phyloP scores from a whole-genome alignment of 371 early-diverging fungal genomes.

The Sanchytrium tribonematis region DNA sequence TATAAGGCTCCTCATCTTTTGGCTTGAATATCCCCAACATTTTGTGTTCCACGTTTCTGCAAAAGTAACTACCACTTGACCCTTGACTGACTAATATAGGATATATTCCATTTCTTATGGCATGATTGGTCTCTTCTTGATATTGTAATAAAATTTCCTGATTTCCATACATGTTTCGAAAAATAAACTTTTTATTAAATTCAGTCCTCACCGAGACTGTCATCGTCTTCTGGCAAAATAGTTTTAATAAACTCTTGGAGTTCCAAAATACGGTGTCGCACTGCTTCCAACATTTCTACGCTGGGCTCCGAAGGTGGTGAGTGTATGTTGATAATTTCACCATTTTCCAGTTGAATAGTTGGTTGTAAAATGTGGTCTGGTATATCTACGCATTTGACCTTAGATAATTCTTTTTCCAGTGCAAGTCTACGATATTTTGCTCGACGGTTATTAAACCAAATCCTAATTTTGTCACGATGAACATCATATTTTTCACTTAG shows the following conservation, averaged over 20 bases:
- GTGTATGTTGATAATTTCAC: not conserved
- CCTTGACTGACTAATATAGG: too few species aligned
- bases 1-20: slow-evolving; percentile 77
- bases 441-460: not conserved
- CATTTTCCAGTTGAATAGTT: not conserved
- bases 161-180: too few species aligned
- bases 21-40: slow-evolving; percentile 75
- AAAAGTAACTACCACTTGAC: slow-evolving; percentile 68
- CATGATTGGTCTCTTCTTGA: too few species aligned
- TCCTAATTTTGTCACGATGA: not conserved
- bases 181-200: not conserved
- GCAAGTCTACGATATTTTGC: not conserved
- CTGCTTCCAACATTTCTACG: not conserved
- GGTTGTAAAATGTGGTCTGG: not conserved
- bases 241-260: not conserved
- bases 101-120: too few species aligned
- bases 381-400: not conserved
- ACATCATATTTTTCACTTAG: not conserved
- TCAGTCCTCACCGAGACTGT: not conserved
- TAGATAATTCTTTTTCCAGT: not conserved
- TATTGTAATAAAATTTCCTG: too few species aligned
- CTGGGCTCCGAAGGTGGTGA: not conserved
- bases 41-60: slow-evolving; percentile 30
- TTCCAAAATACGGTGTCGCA: not conserved
- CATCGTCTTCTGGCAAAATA: not conserved